These are phyloP conservation scores for Amylostereum chailletii DNA, from an alignment of 1,284 basidiomycete species.

Conservation along the genomic window DNA sequence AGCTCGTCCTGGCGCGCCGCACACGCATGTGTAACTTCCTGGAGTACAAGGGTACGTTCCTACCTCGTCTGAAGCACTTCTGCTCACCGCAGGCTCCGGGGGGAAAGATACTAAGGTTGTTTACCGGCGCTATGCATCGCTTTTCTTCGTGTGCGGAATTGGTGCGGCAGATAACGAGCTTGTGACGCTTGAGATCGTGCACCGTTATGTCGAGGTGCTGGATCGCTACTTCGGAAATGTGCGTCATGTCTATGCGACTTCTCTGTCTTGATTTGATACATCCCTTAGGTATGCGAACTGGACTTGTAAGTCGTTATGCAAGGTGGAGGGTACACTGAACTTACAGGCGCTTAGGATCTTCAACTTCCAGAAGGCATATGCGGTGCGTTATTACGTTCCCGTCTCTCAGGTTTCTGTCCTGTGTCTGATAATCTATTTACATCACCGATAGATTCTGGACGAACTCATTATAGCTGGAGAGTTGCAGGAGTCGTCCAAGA, in stretches of 20 bases:
- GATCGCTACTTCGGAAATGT: constrained; percentile 99
- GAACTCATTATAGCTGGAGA: constrained; percentile 98
- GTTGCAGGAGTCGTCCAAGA: constrained; percentile 97
- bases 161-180: constrained; percentile 86
- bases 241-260: constrained; percentile 19
- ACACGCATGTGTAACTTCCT: constrained; percentile 99
- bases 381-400: constrained; percentile 39
- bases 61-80: not conserved
- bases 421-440: constrained; percentile 5
- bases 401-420: not conserved
- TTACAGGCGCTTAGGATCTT: constrained; percentile 62
- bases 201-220: constrained; percentile 98
- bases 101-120: constrained; percentile 86
- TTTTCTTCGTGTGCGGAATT: constrained; percentile 97
- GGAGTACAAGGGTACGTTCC: constrained; percentile 87
- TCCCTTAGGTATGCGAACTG: constrained; percentile 81
- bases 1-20: constrained; percentile 91
- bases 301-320: constrained; percentile 59
- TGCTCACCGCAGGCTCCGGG: not conserved
- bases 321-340: not conserved
- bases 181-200: constrained; percentile 93
- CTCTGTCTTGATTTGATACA: constrained; percentile 4
- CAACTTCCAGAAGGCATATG: constrained; percentile 97
- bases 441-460: constrained; percentile 71
- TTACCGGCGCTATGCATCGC: constrained; percentile 93